These are phyloP conservation scores for Chenopodium album DNA, from an alignment of 148 eudicot species.

Conservation along the genomic window DNA sequence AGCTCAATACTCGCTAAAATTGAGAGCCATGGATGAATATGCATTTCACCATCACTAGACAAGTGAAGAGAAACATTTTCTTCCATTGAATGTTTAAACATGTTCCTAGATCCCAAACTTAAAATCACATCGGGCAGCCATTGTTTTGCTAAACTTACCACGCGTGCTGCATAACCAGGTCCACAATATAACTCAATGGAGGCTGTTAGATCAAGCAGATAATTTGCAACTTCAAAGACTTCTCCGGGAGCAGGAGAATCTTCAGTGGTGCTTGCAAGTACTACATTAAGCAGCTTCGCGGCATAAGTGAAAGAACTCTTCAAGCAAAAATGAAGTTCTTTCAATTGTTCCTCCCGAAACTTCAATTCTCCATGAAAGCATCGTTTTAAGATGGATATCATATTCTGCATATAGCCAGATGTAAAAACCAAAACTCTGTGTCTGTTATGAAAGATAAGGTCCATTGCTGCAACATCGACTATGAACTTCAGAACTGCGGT, in stretches of 20 bases:
- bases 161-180: slow-evolving; percentile 57
- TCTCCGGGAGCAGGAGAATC: slow-evolving; percentile 38
- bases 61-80: slow-evolving; percentile 25
- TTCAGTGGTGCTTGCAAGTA: slow-evolving; percentile 41
- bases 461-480: slow-evolving; percentile 54
- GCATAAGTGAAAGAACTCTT: slow-evolving; percentile 81
- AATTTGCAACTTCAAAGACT: slow-evolving; percentile 52
- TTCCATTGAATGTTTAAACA: slow-evolving; percentile 40
- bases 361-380: slow-evolving; percentile 40
- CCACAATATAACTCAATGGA: slow-evolving; percentile 66
- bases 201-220: slow-evolving; percentile 55
- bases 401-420: slow-evolving; percentile 41
- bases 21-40: slow-evolving; percentile 55
- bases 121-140: slow-evolving; percentile 89
- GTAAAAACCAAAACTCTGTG: slow-evolving; percentile 54
- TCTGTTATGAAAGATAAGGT: slow-evolving; percentile 34
- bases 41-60: slow-evolving; percentile 31
- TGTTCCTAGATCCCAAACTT: slow-evolving; percentile 55
- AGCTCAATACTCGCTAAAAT: slow-evolving; percentile 64
- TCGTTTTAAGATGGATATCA: slow-evolving; percentile 46
- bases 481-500: slow-evolving; percentile 73
- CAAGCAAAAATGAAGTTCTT: slow-evolving; percentile 51
- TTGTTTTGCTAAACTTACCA: slow-evolving; percentile 50
- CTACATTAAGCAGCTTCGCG: slow-evolving; percentile 65
- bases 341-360: slow-evolving; percentile 51